phyloP scores from a whole-genome alignment of 805 yeast genomes.

The Hanseniaspora meyeri region DNA sequence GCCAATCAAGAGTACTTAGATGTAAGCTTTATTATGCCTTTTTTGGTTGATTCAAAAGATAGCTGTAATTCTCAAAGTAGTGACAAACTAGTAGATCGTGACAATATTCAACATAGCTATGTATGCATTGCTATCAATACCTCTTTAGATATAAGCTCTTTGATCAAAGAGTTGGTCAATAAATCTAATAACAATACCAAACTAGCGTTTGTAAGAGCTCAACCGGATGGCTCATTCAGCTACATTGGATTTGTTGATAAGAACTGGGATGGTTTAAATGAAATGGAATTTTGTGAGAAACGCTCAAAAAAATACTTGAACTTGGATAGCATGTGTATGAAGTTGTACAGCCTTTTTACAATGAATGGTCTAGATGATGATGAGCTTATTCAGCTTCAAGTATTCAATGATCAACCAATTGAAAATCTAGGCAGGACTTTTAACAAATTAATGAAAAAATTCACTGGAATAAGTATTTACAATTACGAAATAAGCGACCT shows the following conservation, averaged over 20 bases:
- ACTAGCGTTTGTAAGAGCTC: conserved; percentile 38
- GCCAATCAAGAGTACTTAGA: conserved; percentile 4
- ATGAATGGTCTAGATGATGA: conserved; percentile 8
- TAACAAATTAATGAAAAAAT: background rate
- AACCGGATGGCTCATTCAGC: conserved; percentile 29
- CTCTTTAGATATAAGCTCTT: conserved; percentile 20
- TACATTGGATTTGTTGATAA: conserved; percentile 37
- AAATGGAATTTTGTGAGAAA: conserved; percentile 18
- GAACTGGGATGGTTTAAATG: conserved; percentile 40
- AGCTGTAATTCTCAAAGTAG: background rate
- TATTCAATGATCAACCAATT: conserved; percentile 5
- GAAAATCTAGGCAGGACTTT: background rate
- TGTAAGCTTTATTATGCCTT: background rate
- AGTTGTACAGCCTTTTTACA: background rate
- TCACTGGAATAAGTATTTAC: background rate
- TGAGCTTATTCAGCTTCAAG: background rate
- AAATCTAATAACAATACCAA: conserved; percentile 30
- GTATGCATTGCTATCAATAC: conserved; percentile 15
- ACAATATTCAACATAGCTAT: background rate
- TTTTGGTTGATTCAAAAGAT: background rate
- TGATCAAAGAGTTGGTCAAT: conserved; percentile 23
- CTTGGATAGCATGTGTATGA: conserved; percentile 1
- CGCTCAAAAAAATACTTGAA: background rate
- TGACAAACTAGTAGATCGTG: background rate
- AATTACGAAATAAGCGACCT: background rate